A percentile compares a stretch with the other conserved stretches of the same genome.
phyloP scores from a whole-genome alignment of 805 yeast genomes.

The Sugiyamaella smithiae region DNA sequence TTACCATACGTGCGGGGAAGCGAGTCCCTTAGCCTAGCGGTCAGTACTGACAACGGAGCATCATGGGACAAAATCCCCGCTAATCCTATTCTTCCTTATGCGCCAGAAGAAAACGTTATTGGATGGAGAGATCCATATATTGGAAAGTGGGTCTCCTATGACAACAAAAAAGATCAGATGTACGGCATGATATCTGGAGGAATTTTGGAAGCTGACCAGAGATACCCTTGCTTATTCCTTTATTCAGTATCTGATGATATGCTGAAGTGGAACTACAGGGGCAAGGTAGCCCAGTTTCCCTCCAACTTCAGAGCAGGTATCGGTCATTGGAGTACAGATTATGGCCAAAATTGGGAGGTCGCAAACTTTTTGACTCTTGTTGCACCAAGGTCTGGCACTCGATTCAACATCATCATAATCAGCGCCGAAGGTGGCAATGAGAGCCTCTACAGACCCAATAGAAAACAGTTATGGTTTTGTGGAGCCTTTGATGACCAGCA shows the following conservation, averaged over 20 bases:
- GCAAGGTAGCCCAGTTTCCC: neutral
- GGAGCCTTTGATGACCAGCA: neutral
- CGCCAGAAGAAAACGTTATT: neutral
- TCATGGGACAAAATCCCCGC: neutral
- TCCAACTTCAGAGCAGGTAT: neutral
- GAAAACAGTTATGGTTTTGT: neutral
- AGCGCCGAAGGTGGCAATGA: conserved; percentile 2
- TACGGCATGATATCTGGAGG: conserved; percentile 2
- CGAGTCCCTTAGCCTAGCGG: conserved; percentile 1
- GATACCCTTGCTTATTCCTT: neutral
- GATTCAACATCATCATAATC: neutral
- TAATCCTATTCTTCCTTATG: neutral
- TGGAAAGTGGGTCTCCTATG: neutral
- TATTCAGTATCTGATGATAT: neutral
- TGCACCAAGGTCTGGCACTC: neutral
- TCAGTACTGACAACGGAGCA: neutral
- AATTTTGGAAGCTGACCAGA: neutral
- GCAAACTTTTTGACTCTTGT: neutral
- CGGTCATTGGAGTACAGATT: neutral
- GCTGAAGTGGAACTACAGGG: neutral
- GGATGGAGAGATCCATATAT: neutral
- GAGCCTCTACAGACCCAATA: neutral
- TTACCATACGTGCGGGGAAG: neutral
- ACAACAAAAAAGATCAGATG: neutral
- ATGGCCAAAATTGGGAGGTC: conserved; percentile 2